A percentile compares a stretch with the other conserved stretches of the same genome.
Evolutionary conservation across 495 filamentous ascomycete species (phyloP).

Genomic region (Chaetomium cochliodes): DNA sequence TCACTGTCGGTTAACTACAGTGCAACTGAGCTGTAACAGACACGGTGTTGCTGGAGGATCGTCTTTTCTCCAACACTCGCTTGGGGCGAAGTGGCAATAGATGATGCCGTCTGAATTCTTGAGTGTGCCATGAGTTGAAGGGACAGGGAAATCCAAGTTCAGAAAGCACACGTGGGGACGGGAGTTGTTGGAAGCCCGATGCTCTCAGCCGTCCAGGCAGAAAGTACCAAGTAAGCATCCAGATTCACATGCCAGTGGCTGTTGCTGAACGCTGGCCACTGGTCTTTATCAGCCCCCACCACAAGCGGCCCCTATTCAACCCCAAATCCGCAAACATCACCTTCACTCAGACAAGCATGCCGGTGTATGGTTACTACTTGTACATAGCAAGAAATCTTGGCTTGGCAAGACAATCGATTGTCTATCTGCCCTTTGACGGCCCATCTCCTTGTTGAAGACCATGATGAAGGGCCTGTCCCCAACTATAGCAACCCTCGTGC

Average conservation of each 20-base stretch:
- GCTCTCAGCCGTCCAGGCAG: not conserved
- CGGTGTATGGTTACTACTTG: no score
- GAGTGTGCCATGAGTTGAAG: not conserved
- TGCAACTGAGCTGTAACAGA: not conserved
- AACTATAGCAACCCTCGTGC: not conserved
- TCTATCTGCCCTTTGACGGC: not conserved
- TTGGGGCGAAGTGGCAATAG: not conserved
- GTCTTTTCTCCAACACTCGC: not conserved
- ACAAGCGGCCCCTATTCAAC: not conserved
- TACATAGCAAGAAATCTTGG: not conserved
- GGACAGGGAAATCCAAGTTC: not conserved
- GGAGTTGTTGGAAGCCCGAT: not conserved
- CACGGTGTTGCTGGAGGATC: constrained; percentile 1
- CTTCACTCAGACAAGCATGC: not conserved
- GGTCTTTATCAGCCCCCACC: not conserved
- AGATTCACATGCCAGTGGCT: not conserved
- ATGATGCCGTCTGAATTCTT: not conserved
- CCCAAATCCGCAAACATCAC: not conserved
- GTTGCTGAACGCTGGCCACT: not conserved
- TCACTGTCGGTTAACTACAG: not conserved
- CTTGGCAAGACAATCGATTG: not conserved
- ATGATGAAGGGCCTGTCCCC: not conserved
- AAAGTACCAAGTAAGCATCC: not conserved
- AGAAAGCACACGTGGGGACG: not conserved
- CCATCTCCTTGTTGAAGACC: not conserved